Percentiles rank a stretch among this genome's conserved stretches.
phyloP scores from a whole-genome alignment of 2,329 filamentous ascomycete species.

The Clonostachys byssicola region DNA sequence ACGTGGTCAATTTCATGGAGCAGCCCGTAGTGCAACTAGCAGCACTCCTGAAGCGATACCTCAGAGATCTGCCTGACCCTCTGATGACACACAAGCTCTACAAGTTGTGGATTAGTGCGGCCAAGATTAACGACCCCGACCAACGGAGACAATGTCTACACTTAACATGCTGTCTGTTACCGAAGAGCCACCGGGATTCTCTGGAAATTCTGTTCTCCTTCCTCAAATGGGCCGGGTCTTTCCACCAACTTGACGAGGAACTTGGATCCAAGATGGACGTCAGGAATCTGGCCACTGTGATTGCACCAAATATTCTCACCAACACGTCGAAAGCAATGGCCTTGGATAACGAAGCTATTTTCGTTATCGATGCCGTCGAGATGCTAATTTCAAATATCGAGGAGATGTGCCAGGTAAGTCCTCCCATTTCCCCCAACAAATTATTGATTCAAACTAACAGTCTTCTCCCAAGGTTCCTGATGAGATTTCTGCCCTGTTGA shows the following conservation, averaged over 20 bases:
- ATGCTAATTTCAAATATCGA: conserved; percentile 90
- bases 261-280: conserved; percentile 98
- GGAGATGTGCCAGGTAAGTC: conserved; percentile 89
- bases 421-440: background rate
- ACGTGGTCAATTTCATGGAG: conserved; percentile 78
- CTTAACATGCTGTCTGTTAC: conserved; percentile 85
- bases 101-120: conserved; percentile 81
- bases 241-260: conserved; percentile 96
- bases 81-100: conserved; percentile 94
- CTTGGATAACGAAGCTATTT: conserved; percentile 84
- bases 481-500: conserved; percentile 81
- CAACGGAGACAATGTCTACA: conserved; percentile 83
- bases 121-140: conserved; percentile 79
- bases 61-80: conserved; percentile 90
- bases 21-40: conserved; percentile 93
- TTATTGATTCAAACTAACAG: conserved; percentile 5
- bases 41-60: conserved; percentile 89
- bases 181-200: conserved; percentile 87
- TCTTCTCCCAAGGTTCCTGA: conserved; percentile 70
- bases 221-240: conserved; percentile 95
- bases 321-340: conserved; percentile 60
- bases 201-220: conserved; percentile 95
- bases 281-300: conserved; percentile 94
- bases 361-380: conserved; percentile 89
- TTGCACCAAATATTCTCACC: conserved; percentile 91